phyloP scores from a whole-genome alignment of 768 basidiomycete genomes.

The Boletus rubroflammeus region DNA sequence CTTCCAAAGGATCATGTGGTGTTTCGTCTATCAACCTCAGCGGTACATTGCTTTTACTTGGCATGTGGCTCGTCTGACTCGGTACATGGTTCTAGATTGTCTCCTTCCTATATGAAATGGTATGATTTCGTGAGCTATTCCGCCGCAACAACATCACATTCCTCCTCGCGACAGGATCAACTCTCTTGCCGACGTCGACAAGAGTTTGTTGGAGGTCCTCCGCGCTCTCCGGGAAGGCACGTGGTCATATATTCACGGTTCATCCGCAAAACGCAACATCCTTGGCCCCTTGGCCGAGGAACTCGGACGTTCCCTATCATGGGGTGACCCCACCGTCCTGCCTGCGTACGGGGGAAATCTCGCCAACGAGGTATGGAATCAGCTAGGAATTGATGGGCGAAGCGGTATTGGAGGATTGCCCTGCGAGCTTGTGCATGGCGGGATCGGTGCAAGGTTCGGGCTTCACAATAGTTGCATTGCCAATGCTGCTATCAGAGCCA shows the following conservation, averaged over 20 bases:
- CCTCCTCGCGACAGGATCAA: constrained; percentile 45
- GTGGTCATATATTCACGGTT: constrained; percentile 58
- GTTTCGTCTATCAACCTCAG: constrained; percentile 75
- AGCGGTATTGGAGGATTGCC: constrained; percentile 65
- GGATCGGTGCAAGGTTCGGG: constrained; percentile 44
- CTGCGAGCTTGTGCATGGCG: constrained; percentile 70
- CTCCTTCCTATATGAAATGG: constrained; percentile 59
- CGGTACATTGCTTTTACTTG: constrained; percentile 39
- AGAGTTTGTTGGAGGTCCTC: constrained; percentile 51
- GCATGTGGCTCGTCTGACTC: neutral
- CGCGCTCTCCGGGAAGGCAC: constrained; percentile 48
- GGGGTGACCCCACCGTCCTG: constrained; percentile 59
- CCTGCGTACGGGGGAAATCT: constrained; percentile 59
- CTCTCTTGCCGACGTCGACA: constrained; percentile 65
- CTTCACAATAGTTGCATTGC: constrained; percentile 54
- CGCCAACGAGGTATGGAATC: constrained; percentile 54
- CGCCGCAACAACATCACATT: neutral
- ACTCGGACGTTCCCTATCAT: constrained; percentile 55
- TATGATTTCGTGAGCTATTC: constrained; percentile 10
- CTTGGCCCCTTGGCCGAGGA: constrained; percentile 47
- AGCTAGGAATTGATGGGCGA: constrained; percentile 50
- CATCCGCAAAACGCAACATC: constrained; percentile 37
- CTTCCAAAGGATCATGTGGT: constrained; percentile 76
- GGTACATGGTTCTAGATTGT: constrained; percentile 31
- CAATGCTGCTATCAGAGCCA: constrained; percentile 53